Base-by-base conservation (phyloP, 176 grass and related monocot species). In the Musa beccarii region DNA sequence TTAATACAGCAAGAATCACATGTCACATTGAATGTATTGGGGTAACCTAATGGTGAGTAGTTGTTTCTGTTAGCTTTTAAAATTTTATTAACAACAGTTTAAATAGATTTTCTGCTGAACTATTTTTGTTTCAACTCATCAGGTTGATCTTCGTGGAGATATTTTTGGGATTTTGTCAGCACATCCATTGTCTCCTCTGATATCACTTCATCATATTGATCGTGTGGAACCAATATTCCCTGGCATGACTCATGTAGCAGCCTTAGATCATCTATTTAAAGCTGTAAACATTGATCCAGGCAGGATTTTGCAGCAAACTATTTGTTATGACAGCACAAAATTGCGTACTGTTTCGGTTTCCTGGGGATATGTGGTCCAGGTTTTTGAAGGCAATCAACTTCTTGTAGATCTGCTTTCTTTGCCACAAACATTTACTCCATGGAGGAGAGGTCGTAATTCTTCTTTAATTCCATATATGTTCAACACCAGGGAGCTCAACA, bases 131-230 rank as follows among this genome's bases (percentile, higher is more conserved):
- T 81, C 10, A 74, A 66, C 10, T 79, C 59, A 49, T 14, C 89
- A 94, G 95, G 79, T 99, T 66, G 95, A 99, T 56, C 83, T 99
- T 79, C 91, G 62, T 66, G 88, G 95, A 25, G 88, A 94, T 72
- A 91, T 99, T 79, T 94, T 92, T 28, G 95, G 95, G 34, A 81
- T 99, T 2, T 81, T 99, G 66, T 83, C 84, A 54, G 75, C 91
- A 20, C 91, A 99, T 82, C 88, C 95, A 59, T 81, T 99, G 78
- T 54, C 84, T 26, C 85, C 95, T 75, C 55, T 99, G 65, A 79
- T 94, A 74, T 94, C 95, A 51, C 79, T 99, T 75, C 91, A 99
- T 88, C 95, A 99, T 65, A 78, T 99, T 43, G 88, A 99, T 82
- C 24, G 69, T 29, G 84, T 94, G 0, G 82, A 89, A 54, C 88